Evolutionary conservation across 495 filamentous ascomycete species (phyloP), one percentile per base, ranked within the genome.

Genomic region (Daldinia bambusicola): DNA sequence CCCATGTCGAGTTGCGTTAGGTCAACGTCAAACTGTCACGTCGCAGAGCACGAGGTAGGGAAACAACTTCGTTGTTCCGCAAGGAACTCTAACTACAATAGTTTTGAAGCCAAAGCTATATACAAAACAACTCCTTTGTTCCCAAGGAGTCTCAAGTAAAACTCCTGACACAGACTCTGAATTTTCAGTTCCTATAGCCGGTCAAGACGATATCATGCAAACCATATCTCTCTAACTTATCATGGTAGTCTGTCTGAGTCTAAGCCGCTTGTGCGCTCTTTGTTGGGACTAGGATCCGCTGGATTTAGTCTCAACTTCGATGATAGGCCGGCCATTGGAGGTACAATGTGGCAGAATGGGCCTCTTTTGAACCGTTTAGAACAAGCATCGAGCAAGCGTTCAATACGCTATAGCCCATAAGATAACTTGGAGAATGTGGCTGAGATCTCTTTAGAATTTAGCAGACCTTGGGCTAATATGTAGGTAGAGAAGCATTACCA

Each of bases 311-410:
- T 40, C 52, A 7, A 37, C 55, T 32, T 57, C 36, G 48, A 63
- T 64, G 52, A 43, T 57, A 64, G 58, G 50, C 37, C 57, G 48
- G 37, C 34, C 20, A 30, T 65, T 60, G 48, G 66, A 70, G 61
- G 50, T 14, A 51, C 13, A 36, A 43, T 6, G n/a, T 10, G 40
- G 43, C 62, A 38, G 50, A 45, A 45, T 55, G 36, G 60, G 20
- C 22, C 36, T 31, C 64, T 36, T 22, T 61, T 38, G 37, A 31
- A 48, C 22, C 48, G 37, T 22, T 32, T 41, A 37, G 51, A 55
- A 59, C 37, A 64, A 55, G 53, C 16, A 53, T 59, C 26, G 26
- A 26, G 26, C 26, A 26, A 26, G 26, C 32, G 7, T 34, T 64
- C 16, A 45, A 63, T 69, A 60, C 18, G 16, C 43, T 10, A 10